Base-by-base conservation (phyloP, 176 grass and related monocot species). In the Areca catechu region DNA sequence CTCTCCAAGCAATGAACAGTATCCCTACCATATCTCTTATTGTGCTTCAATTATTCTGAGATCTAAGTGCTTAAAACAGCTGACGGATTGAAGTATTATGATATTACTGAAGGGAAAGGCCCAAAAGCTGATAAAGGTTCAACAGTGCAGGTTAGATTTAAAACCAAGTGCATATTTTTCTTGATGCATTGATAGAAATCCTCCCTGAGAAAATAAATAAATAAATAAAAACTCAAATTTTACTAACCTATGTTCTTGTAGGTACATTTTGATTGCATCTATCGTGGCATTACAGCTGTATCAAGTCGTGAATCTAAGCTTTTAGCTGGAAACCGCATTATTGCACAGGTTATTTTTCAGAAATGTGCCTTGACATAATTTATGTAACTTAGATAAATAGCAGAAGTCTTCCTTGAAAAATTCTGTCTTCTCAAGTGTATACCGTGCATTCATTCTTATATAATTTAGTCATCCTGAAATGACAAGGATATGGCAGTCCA, bases 261-360 rank as follows among this genome's bases (percentile, higher is more conserved):
- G 92, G 92, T 97, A 51, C 83, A 97, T 71, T 97, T 97, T 22
- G 92, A 97, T 43, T 97, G 86, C 57, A 29, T 87, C 21, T 97
- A 91, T 80, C 83, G 80, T 4, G 72, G 92, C 22, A 85, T 97
- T 60, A 91, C 86, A 0, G 83, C 87, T 0, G 77, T 97, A 54
- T 97, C 86, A 21, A 91, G 80, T 75, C 86, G 83, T 16, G 92
- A 97, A 67, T 82, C 86, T 15, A 97, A 97, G 75, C 80, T 97
- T 54, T 83, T 97, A n/a, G 92, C 83, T 3, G 86, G 92, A 29
- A 97, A 97, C 61, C 77, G 83, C 17, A 79, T 49, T 23, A 97
- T 97, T n/a, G 86, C 92, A 15, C 92, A 97, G 83, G 92, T 97
- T 79, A 68, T 70, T 54, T 54, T 76, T 62, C 53, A 29, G 17